A percentile compares a stretch with the other conserved stretches of the same genome.
phyloP scores from a whole-genome alignment of 2,329 filamentous ascomycete species.

The Acrodontium crateriforme region DNA sequence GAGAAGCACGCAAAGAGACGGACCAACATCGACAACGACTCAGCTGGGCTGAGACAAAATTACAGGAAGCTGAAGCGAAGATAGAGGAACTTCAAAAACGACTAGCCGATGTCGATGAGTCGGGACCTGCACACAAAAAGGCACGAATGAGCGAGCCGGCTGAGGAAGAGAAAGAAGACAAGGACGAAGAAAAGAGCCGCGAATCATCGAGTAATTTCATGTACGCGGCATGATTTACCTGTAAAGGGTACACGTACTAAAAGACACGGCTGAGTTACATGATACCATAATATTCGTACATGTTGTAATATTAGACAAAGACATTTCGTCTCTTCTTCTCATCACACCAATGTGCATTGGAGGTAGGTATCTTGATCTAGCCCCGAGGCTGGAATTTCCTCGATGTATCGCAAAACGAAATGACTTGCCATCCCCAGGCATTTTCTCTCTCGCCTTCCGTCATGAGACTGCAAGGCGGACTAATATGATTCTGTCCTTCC shows the following conservation, averaged over 20 bases:
- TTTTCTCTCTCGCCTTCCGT: slow-evolving; percentile 15
- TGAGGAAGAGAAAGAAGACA: neutral
- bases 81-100: slow-evolving; percentile 9
- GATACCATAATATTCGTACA: no score
- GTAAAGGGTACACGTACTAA: no score
- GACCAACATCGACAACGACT: slow-evolving; percentile 44
- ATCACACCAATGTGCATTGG: no score
- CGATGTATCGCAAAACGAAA: no score
- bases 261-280: no score
- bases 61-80: slow-evolving; percentile 35
- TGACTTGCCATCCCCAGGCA: slow-evolving; percentile 14
- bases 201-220: no score
- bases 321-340: no score
- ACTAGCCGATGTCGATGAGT: slow-evolving; percentile 9
- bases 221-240: no score
- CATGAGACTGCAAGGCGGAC: slow-evolving; percentile 9
- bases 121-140: slow-evolving; percentile 10
- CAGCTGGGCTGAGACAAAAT: slow-evolving; percentile 42
- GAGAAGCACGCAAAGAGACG: slow-evolving; percentile 48
- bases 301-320: no score
- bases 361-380: no score
- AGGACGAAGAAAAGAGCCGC: no score
- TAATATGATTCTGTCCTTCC: slow-evolving; percentile 16
- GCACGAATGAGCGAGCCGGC: slow-evolving; percentile 5
- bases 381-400: no score